Evolutionary conservation across 495 filamentous ascomycete genomes (phyloP), one percentile per base, ranked within the genome.

Genomic region (Aspergillus asperescens): DNA sequence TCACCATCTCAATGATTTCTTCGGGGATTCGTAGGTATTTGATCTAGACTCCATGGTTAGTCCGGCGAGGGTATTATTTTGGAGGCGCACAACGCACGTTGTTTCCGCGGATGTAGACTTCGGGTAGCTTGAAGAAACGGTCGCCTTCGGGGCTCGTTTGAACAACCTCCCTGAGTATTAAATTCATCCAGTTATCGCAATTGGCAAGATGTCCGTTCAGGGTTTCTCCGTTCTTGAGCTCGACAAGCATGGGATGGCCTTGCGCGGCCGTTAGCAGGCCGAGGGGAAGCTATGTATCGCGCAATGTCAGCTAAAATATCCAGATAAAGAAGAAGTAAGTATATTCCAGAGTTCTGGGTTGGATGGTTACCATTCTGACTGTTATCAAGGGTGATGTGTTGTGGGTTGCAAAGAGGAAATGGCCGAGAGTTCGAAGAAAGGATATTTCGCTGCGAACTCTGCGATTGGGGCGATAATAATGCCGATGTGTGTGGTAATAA

Each of bases 111-210:
- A 98, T 87, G 67, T 98, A 98, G 40, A 92, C 90, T 66, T 98
- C 93, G 20, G 89, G 86, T 60, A 97, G 71, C 59, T 87, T 79
- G 64, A 87, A 88, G 70, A 98, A 98, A 56, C 85, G 89, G 67
- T 97, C 90, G 28, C 91, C 93, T 54, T 97, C 94, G 22, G 91
- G 82, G 61, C 87, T 94, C 6, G 93, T 98, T 72, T 96, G 91
- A n/a, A 97, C 88, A 7, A 98, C 94, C 62, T 96, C 93, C 64
- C 91, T 91, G 65, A 98, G 72, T 16, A 92, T 96, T 43, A 98
- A 70, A 69, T 98, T 98, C 93, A 98, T 98, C 90, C 90, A 98
- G 31, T 90, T 97, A 69, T 98, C 93, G 79, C 90, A 97, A 65
- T 83, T 90, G 66, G 96, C 85, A 48, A 98, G 77, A 65, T 95